Evolutionary conservation across 2,329 filamentous ascomycete genomes (phyloP), one percentile per base, ranked within the genome.

Genomic region (Ophiobolus disseminans): DNA sequence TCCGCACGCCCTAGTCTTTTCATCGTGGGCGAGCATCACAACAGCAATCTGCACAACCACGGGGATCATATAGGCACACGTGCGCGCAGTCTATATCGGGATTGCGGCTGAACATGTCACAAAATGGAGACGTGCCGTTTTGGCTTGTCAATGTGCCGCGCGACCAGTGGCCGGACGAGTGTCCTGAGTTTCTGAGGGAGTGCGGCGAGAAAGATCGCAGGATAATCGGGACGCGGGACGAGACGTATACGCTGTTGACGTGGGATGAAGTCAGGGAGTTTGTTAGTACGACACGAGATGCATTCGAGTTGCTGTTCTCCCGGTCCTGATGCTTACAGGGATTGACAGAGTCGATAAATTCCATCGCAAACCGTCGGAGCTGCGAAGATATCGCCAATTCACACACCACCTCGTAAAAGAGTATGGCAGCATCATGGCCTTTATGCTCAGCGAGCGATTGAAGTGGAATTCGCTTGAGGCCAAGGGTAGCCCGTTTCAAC

Each of bases 71-170:
- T n/a, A n/a, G n/a, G n/a, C n/a, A n/a, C n/a, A n/a, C n/a, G n/a
- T n/a, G n/a, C n/a, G n/a, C n/a, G n/a, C n/a, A n/a, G n/a, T n/a
- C n/a, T n/a, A n/a, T n/a, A n/a, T n/a, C n/a, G n/a, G n/a, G n/a
- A n/a, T n/a, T n/a, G n/a, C n/a, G n/a, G n/a, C n/a, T 17, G 66
- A 14, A 7, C 13, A 32, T 68, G 66, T 58, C 60, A 23, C 56
- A 64, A 59, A 53, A 68, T 47, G 62, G 66, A 36, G 42, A 61
- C 26, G 55, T 81, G 19, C 86, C 88, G 0, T 96, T 88, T 77
- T 96, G 91, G 91, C 87, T 93, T 55, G 81, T 88, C 73, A 96
- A 96, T 71, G 76, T 95, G 13, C 85, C 89, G 0, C 73, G 76
- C 26, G 69, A 78, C 20, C 75, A 87, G 55, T 84, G 86, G 69